phyloP scores from a whole-genome alignment of 2,329 filamentous ascomycete species.

The Bretziella fagacearum region DNA sequence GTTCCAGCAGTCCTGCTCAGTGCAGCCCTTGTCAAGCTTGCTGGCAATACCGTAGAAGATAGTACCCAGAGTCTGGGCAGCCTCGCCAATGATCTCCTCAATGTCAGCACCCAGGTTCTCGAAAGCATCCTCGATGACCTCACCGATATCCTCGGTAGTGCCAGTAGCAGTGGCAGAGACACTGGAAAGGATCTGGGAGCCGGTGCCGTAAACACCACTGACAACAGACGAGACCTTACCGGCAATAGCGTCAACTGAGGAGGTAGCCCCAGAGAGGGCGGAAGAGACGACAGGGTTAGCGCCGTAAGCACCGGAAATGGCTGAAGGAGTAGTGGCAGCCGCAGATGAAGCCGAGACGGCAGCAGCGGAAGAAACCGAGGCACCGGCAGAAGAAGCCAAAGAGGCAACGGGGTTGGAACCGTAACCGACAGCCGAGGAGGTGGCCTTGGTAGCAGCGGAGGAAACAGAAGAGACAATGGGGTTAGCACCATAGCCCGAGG shows the following conservation, averaged over 20 bases:
- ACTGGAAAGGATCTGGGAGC: not conserved
- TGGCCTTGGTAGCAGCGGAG: not conserved
- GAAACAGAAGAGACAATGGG: not conserved
- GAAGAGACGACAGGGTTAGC: not conserved
- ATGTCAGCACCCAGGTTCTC: slow-evolving; percentile 3
- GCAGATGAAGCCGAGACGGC: not conserved
- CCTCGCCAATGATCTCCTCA: slow-evolving; percentile 1
- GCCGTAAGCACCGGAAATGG: not conserved
- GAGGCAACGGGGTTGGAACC: not conserved
- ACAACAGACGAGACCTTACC: not conserved
- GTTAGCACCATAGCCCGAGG: no score
- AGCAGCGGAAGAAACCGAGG: not conserved
- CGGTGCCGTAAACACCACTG: not conserved
- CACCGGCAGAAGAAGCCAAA: not conserved
- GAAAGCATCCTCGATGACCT: not conserved
- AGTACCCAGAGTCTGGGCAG: slow-evolving; percentile 4
- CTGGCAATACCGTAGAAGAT: slow-evolving; percentile 8
- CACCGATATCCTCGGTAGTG: not conserved
- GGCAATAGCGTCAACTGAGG: not conserved
- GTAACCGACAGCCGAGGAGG: not conserved
- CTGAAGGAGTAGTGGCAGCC: not conserved
- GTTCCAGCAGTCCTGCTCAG: slow-evolving; percentile 6
- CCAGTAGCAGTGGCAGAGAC: not conserved
- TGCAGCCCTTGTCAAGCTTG: slow-evolving; percentile 7
- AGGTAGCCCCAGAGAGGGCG: not conserved